phyloP scores from a whole-genome alignment of 805 yeast species.

The Spencermartinsiella europaea region DNA sequence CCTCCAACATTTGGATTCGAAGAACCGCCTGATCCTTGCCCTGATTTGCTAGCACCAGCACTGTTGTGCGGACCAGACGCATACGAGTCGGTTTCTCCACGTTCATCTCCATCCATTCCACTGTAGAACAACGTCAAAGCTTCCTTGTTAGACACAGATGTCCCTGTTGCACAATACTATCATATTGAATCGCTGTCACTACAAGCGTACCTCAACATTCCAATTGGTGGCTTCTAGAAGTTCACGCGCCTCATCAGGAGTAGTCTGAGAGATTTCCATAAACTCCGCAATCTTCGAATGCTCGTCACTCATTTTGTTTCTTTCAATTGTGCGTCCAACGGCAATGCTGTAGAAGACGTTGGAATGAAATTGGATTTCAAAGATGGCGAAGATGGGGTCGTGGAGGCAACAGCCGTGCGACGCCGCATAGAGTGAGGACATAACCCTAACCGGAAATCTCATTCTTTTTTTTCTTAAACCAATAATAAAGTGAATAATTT shows the following conservation, averaged over 20 bases:
- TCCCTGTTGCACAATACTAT: background rate
- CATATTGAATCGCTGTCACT: background rate
- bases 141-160: background rate
- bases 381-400: too few relatives aligned
- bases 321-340: background rate
- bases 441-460: background rate
- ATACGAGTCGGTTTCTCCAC: background rate
- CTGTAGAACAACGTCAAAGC: conserved; percentile 10
- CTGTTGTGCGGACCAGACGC: conserved; percentile 9
- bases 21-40: conserved; percentile 1
- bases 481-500: background rate
- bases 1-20: conserved; percentile 1
- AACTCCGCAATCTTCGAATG: conserved; percentile 29
- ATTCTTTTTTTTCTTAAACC: background rate
- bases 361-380: background rate
- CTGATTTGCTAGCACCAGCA: conserved; percentile 5
- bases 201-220: conserved; percentile 26
- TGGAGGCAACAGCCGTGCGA: background rate
- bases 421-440: background rate
- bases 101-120: background rate
- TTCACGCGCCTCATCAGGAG: conserved; percentile 37
- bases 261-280: conserved; percentile 35
- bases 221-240: conserved; percentile 33
- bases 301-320: conserved; percentile 5
- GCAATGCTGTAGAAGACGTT: background rate